A percentile compares a stretch with the other conserved stretches of the same genome.
phyloP scores from a whole-genome alignment of 2,329 filamentous ascomycete genomes.

The Diatrype stigma region DNA sequence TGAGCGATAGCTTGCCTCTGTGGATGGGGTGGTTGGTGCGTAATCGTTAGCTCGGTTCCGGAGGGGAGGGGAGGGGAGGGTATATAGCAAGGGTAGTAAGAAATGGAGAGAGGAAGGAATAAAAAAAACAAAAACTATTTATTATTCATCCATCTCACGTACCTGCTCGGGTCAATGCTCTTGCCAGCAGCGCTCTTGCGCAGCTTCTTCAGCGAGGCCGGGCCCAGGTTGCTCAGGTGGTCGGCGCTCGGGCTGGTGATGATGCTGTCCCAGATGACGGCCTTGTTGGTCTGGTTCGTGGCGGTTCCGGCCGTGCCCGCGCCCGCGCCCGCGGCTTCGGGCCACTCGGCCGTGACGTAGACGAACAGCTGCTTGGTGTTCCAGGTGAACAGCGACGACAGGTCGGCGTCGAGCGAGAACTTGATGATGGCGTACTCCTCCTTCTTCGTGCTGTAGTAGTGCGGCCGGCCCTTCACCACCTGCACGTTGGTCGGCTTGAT shows the following conservation, averaged over 20 bases:
- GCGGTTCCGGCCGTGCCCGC: too few relatives aligned
- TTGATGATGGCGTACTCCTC: constrained; percentile 95
- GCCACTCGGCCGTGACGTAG: constrained; percentile 83
- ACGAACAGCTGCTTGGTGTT: constrained; percentile 99
- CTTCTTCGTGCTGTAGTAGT: constrained; percentile 89
- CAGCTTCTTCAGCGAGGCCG: constrained; percentile 59
- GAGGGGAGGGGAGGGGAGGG: too few relatives aligned
- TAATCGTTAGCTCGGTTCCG: too few relatives aligned
- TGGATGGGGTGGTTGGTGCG: too few relatives aligned
- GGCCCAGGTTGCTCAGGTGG: constrained; percentile 57
- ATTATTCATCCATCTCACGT: constrained; percentile 15
- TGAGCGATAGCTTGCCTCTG: constrained; percentile 70
- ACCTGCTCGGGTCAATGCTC: constrained; percentile 55
- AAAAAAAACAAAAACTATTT: not conserved
- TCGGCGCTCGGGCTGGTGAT: constrained; percentile 70
- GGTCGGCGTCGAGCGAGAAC: constrained; percentile 89
- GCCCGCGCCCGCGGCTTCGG: constrained; percentile 35
- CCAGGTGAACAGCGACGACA: constrained; percentile 93
- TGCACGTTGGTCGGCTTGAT: constrained; percentile 73
- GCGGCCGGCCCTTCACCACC: constrained; percentile 89
- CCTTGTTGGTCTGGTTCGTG: constrained; percentile 54
- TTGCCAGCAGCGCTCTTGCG: constrained; percentile 56
- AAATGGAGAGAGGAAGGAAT: constrained; percentile 1
- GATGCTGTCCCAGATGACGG: constrained; percentile 94
- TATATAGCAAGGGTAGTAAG: constrained; percentile 3